phyloP scores from a whole-genome alignment of 2,329 filamentous ascomycete species.

The Apiospora koreana region DNA sequence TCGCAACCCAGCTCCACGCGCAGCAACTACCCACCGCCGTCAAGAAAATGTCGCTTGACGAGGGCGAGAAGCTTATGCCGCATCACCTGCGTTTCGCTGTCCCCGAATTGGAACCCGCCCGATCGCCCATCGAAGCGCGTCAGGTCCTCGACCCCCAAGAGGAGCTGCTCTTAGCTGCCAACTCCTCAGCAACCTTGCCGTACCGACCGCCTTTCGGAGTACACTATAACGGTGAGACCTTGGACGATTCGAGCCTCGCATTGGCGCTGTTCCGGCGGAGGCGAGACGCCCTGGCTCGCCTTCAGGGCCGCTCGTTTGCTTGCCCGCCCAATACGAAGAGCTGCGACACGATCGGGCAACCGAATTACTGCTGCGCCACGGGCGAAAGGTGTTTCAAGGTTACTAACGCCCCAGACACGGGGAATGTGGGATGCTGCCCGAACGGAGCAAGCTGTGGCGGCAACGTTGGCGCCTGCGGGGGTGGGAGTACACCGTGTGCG shows the following conservation, averaged over 20 bases:
- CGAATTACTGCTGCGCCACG: slow-evolving; percentile 73
- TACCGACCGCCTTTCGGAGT: slow-evolving; percentile 54
- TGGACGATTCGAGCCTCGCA: slow-evolving; percentile 20
- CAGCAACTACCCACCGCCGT: slow-evolving; percentile 57
- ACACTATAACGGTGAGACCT: slow-evolving; percentile 38
- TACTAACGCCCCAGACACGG: slow-evolving; percentile 57
- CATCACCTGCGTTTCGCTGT: slow-evolving; percentile 59
- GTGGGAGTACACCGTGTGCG: slow-evolving; percentile 65
- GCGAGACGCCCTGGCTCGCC: slow-evolving; percentile 45
- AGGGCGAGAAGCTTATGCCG: slow-evolving; percentile 72
- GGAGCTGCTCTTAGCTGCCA: slow-evolving; percentile 28
- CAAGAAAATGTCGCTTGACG: slow-evolving; percentile 71
- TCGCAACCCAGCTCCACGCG: slow-evolving; percentile 40
- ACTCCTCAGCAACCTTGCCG: slow-evolving; percentile 35
- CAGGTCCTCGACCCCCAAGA: slow-evolving; percentile 28
- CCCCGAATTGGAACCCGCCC: slow-evolving; percentile 26
- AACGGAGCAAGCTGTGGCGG: slow-evolving; percentile 64
- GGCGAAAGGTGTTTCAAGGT: slow-evolving; percentile 67
- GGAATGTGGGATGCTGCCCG: slow-evolving; percentile 76
- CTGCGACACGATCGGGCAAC: slow-evolving; percentile 64
- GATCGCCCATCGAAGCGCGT: slow-evolving; percentile 31
- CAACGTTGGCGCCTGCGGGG: slow-evolving; percentile 60
- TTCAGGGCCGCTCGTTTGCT: slow-evolving; percentile 59
- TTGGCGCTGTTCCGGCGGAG: slow-evolving; percentile 43
- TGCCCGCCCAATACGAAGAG: slow-evolving; percentile 68